Evolutionary conservation across 2,329 filamentous ascomycete genomes (phyloP), one percentile per base, ranked within the genome.

Genomic region (Aspergillus uvarum): DNA sequence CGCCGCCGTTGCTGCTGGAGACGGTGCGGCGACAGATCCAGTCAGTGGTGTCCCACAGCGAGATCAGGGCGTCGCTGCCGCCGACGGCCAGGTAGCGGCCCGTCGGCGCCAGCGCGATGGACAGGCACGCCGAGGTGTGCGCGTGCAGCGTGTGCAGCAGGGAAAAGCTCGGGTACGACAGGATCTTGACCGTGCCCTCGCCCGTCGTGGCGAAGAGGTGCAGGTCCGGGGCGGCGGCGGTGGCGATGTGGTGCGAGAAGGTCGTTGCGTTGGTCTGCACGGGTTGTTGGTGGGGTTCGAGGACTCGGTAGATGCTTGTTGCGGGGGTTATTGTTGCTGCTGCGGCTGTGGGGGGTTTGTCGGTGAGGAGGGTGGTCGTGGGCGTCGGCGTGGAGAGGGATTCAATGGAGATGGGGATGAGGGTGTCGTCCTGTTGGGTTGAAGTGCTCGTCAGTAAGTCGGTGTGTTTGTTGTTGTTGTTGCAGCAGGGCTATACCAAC

Each of bases 31-130:
- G 76, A 62, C 80, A 82, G 54, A 81, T 76, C 80, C 80, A 82
- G 65, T 82, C 80, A 2, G 74, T 79, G 4, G 80, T 82, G 67
- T 82, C 80, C 79, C 80, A 82, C 31, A 82, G 76, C 12, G 79
- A 80, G 51, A 82, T 80, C 32, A 82, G 72, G 11, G 80, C 78
- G 67, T 82, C 80, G 54, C 77, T 78, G 32, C 79, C 80, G 42
- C 80, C 80, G 22, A 81, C 70, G 21, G 80, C 80, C 24, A 82
- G 72, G 64, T 82, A 81, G 59, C 79, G 79, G 51, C 78, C 78
- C 26, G 75, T 80, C 1, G 80, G 80, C 12, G 77, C 76, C 31
- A 80, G 78, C 12, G 77, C 69, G 48, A 82, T 74, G 31, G 78
- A 77, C 51, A 77, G 74, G 59, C 80, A 81, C 58, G 80, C 75